These are phyloP conservation scores for Aspergillus wentii DNA, from an alignment of 495 filamentous ascomycete genomes.

Conservation along the genomic window DNA sequence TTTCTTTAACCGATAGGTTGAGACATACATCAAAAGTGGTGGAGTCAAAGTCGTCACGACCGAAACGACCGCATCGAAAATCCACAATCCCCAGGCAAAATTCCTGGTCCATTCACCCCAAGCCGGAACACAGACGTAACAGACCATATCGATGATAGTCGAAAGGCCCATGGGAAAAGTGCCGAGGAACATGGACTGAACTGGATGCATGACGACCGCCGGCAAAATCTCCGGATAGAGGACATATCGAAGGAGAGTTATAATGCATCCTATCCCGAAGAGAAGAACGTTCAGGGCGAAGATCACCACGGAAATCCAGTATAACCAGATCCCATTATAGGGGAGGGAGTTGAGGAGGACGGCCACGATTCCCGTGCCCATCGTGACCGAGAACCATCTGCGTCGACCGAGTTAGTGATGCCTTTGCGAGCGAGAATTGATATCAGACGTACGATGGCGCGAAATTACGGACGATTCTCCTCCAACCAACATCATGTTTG, in stretches of 20 bases:
- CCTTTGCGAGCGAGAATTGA: background rate
- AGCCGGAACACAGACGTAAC: conserved; percentile 47
- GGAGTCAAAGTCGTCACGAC: conserved; percentile 46
- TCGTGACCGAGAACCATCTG: conserved; percentile 51
- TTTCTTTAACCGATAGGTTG: too few relatives aligned
- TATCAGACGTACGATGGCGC: conserved; percentile 33
- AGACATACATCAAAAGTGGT: conserved; percentile 51
- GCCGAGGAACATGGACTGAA: conserved; percentile 57
- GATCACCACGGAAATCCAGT: conserved; percentile 47
- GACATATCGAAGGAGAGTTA: conserved; percentile 50
- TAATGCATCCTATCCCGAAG: conserved; percentile 32
- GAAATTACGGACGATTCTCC: conserved; percentile 43
- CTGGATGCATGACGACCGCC: conserved; percentile 52
- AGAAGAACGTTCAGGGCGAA: conserved; percentile 52
- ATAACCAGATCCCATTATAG: conserved; percentile 50
- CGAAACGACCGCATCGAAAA: conserved; percentile 50
- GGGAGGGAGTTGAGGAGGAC: conserved; percentile 54
- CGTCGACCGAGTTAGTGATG: conserved; percentile 1
- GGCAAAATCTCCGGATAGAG: conserved; percentile 54
- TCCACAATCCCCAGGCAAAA: conserved; percentile 54
- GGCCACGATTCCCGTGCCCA: conserved; percentile 63
- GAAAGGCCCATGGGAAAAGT: conserved; percentile 62
- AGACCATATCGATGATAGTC: conserved; percentile 56
- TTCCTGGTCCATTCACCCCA: conserved; percentile 40
- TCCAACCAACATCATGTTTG: conserved; percentile 38